Conservation (phyloP, 805 yeast genomes). For the Limtongia smithiae region DNA sequence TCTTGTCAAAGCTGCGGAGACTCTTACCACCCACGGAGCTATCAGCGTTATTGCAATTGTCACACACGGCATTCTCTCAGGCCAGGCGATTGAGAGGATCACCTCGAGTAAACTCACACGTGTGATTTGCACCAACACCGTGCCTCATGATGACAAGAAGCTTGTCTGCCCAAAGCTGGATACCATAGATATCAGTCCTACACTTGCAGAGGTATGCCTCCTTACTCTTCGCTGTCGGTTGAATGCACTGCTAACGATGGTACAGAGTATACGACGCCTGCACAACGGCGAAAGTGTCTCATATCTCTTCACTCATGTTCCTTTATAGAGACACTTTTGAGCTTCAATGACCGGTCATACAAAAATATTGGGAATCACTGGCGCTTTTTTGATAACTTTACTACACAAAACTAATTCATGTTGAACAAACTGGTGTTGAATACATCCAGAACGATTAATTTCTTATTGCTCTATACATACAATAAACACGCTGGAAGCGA, state of each 20-base stretch:
- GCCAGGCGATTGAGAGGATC: constrained; percentile 72
- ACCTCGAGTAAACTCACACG: constrained; percentile 61
- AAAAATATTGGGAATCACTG: neutral
- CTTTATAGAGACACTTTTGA: constrained; percentile 34
- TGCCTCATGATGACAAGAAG: constrained; percentile 70
- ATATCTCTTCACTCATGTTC: constrained; percentile 73
- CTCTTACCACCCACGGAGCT: constrained; percentile 77
- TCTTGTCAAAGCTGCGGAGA: constrained; percentile 88
- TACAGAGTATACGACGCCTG: constrained; percentile 62
- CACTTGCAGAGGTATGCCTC: constrained; percentile 75
- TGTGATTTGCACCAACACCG: constrained; percentile 89
- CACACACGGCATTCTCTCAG: constrained; percentile 91
- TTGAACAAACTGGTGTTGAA: too few relatives aligned
- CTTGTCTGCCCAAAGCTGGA: constrained; percentile 64
- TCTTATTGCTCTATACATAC: too few relatives aligned
- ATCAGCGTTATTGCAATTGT: constrained; percentile 85
- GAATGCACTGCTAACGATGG: neutral
- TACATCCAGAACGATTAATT: too few relatives aligned
- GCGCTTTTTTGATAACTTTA: too few relatives aligned
- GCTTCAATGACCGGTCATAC: neutral
- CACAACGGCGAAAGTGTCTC: constrained; percentile 96
- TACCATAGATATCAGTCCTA: constrained; percentile 78
- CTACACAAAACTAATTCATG: too few relatives aligned
- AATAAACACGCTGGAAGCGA: too few relatives aligned
- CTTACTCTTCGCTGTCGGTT: neutral